Conservation (phyloP, 192 early-diverging fungal species). For the Globomyces pollinis-pini region DNA sequence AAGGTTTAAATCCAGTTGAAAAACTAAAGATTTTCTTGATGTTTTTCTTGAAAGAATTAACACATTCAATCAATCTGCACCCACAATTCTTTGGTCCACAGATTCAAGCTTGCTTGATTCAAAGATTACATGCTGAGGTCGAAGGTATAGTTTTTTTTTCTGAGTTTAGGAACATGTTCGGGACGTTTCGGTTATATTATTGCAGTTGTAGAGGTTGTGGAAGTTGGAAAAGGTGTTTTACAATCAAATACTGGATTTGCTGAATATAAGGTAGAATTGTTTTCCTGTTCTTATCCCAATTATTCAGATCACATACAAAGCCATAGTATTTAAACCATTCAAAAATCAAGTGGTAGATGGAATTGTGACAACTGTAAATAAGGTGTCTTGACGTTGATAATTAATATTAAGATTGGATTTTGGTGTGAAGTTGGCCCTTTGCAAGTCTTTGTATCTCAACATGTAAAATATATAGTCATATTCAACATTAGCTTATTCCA, state of each 20-base stretch:
- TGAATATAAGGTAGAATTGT: conserved; percentile 85
- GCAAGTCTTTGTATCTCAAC: conserved; percentile 79
- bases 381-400: conserved; percentile 42
- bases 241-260: conserved; percentile 74
- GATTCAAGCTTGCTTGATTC: conserved; percentile 64
- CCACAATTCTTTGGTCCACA: conserved; percentile 77
- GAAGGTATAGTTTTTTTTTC: too few relatives aligned
- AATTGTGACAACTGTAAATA: conserved; percentile 74
- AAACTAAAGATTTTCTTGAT: too few relatives aligned
- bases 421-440: conserved; percentile 92
- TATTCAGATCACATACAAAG: too few relatives aligned
- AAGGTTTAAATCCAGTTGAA: too few relatives aligned
- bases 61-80: conserved; percentile 89
- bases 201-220: conserved; percentile 71
- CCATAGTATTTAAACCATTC: conserved; percentile 96
- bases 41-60: conserved; percentile 79
- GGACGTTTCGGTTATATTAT: conserved; percentile 90
- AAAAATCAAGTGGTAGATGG: conserved; percentile 95
- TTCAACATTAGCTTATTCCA: conserved; percentile 63
- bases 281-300: too few relatives aligned
- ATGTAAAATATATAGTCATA: conserved; percentile 48
- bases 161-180: conserved; percentile 89
- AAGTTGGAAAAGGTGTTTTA: conserved; percentile 66
- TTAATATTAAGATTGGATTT: conserved; percentile 78
- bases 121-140: conserved; percentile 86